Conservation (phyloP, 805 yeast genomes). For the Teunomyces tritomae region DNA sequence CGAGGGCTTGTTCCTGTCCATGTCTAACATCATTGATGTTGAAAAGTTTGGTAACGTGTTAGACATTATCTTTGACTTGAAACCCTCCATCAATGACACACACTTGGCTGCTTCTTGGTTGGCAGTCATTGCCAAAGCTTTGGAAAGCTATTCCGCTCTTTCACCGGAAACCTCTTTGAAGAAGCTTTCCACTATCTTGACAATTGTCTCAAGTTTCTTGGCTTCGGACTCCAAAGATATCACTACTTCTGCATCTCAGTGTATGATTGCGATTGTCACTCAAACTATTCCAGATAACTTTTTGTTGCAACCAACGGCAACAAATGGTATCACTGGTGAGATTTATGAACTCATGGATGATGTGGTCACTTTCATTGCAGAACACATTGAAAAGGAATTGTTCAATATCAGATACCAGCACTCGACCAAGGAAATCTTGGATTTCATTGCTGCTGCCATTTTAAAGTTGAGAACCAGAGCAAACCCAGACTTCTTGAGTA, state of each 20-base stretch:
- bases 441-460: conserved; percentile 61
- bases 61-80: conserved; percentile 70
- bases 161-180: conserved; percentile 46
- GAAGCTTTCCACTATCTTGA: conserved; percentile 48
- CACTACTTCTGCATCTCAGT: conserved; percentile 76
- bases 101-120: conserved; percentile 93
- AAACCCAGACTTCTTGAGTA: conserved; percentile 66
- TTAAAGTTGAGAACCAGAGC: conserved; percentile 61
- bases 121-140: conserved; percentile 87
- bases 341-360: conserved; percentile 57
- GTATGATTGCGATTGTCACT: conserved; percentile 74
- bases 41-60: conserved; percentile 64
- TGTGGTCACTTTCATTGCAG: conserved; percentile 49
- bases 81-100: conserved; percentile 78
- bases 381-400: conserved; percentile 51
- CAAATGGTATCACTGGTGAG: conserved; percentile 42
- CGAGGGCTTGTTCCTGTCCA: conserved; percentile 70
- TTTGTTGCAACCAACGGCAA: conserved; percentile 50
- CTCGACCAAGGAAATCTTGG: conserved; percentile 72
- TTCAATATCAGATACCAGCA: conserved; percentile 72
- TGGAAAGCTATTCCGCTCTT: conserved; percentile 35
- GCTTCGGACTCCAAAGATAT: conserved; percentile 63
- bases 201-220: conserved; percentile 61
- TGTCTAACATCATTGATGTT: conserved; percentile 57
- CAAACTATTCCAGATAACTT: conserved; percentile 62